Conservation (phyloP, 2,329 filamentous ascomycete genomes). For the Ascochyta fabae region DNA sequence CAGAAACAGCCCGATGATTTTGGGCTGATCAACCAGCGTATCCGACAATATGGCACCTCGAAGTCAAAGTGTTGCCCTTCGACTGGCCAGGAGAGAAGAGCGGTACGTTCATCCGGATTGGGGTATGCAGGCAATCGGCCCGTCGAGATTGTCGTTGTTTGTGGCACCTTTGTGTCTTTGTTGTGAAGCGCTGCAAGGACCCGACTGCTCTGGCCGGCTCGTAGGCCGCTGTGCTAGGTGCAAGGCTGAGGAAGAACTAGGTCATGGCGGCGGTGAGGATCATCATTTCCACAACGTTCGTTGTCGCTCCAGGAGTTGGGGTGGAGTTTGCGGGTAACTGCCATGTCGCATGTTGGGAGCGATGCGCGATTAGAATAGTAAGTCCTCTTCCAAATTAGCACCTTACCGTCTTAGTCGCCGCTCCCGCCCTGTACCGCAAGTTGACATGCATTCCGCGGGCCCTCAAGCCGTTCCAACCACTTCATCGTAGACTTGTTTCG, state of each 20-base stretch:
- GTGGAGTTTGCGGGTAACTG: neutral
- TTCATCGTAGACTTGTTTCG: slow-evolving; percentile 4
- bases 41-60: neutral
- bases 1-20: neutral
- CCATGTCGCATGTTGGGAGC: neutral
- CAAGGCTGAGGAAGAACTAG: neutral
- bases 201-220: neutral
- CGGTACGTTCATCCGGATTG: slow-evolving; percentile 1
- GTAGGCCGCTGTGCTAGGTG: neutral
- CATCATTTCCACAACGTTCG: neutral
- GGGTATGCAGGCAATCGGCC: slow-evolving; percentile 6
- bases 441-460: neutral
- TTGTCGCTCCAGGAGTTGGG: no score
- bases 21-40: neutral
- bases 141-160: neutral
- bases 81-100: neutral
- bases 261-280: neutral
- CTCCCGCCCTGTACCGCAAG: neutral
- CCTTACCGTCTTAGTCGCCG: neutral
- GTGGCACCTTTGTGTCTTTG: neutral
- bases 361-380: neutral
- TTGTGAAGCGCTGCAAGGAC: neutral
- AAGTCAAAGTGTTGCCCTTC: neutral
- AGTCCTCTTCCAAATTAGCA: neutral
- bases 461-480: slow-evolving; percentile 1